phyloP scores from a whole-genome alignment of 306 rosid species.

The Corylus americana region DNA sequence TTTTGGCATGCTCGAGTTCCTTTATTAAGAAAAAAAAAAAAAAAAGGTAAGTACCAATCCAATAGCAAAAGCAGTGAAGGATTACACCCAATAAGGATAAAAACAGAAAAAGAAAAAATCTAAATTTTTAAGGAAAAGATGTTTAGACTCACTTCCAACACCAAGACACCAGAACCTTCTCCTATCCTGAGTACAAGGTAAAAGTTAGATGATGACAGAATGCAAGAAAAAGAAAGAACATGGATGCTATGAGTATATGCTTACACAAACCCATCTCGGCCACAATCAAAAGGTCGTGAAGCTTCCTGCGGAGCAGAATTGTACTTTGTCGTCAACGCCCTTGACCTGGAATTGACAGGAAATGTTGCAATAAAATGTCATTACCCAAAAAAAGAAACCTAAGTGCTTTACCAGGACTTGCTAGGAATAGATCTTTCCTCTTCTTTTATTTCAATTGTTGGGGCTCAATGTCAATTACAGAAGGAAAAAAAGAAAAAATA shows the following conservation, averaged over 20 bases:
- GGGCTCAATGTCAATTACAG: slow-evolving; percentile 1
- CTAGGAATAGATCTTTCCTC: neutral
- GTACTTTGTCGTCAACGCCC: slow-evolving; percentile 76
- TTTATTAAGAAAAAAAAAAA: slow-evolving; percentile 28
- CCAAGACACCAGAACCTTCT: slow-evolving; percentile 88
- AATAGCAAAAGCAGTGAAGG: slow-evolving; percentile 9
- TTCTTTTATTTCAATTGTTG: neutral
- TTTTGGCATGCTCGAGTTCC: slow-evolving; percentile 91
- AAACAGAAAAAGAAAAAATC: slow-evolving; percentile 9
- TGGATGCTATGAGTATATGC: slow-evolving; percentile 26
- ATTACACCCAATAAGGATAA: slow-evolving; percentile 17
- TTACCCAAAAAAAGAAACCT: neutral
- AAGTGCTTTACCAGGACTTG: neutral
- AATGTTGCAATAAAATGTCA: slow-evolving; percentile 2
- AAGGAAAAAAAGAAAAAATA: slow-evolving; percentile 10
- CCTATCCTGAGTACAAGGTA: slow-evolving; percentile 66
- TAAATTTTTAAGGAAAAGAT: neutral
- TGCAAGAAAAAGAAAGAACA: slow-evolving; percentile 22
- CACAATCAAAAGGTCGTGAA: slow-evolving; percentile 83
- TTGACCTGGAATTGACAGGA: slow-evolving; percentile 55
- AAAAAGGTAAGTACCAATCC: slow-evolving; percentile 1
- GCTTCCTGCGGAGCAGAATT: slow-evolving; percentile 85
- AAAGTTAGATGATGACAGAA: slow-evolving; percentile 24
- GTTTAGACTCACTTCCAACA: slow-evolving; percentile 75
- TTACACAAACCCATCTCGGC: slow-evolving; percentile 95